A percentile compares a stretch with the other conserved stretches of the same genome.
phyloP scores from a whole-genome alignment of 345 rosid genomes.

The Ceriops zippeliana region DNA sequence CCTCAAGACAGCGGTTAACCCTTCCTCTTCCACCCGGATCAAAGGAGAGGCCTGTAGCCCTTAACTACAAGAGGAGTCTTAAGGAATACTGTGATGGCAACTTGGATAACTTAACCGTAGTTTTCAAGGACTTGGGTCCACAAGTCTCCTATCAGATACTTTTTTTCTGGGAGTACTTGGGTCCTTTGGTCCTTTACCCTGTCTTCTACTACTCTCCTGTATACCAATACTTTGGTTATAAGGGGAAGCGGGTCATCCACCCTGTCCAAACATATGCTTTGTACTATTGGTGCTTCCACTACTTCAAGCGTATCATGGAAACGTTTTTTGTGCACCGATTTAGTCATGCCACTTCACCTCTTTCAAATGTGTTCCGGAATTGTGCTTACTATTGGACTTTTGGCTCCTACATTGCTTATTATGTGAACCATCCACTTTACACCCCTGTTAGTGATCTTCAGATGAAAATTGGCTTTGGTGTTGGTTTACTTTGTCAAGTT shows the following conservation, averaged over 20 bases:
- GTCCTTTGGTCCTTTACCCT: conserved; percentile 86
- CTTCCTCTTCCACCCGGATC: conserved; percentile 74
- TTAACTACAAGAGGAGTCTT: conserved; percentile 63
- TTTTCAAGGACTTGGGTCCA: conserved; percentile 91
- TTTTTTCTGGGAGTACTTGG: conserved; percentile 92
- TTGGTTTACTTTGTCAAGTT: conserved; percentile 74
- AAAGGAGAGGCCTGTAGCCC: conserved; percentile 65
- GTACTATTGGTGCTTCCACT: conserved; percentile 96
- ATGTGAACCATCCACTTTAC: conserved; percentile 88
- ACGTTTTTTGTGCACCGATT: conserved; percentile 89
- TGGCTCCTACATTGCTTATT: conserved; percentile 83
- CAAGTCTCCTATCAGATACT: conserved; percentile 92
- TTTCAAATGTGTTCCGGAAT: conserved; percentile 86
- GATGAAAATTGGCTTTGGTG: conserved; percentile 88
- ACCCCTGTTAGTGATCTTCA: conserved; percentile 87
- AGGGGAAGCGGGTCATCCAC: conserved; percentile 53
- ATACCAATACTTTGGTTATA: conserved; percentile 68
- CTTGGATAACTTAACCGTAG: conserved; percentile 48
- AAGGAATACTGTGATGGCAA: conserved; percentile 70
- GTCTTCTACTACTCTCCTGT: conserved; percentile 85
- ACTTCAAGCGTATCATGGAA: conserved; percentile 89
- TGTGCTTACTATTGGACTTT: conserved; percentile 95
- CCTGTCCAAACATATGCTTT: conserved; percentile 92
- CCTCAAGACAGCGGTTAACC: conserved; percentile 93
- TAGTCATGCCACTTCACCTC: conserved; percentile 93